Evolutionary conservation across 208 protist species (phyloP), one percentile per base, ranked within the genome.

Genomic region (Blastocrithidia nonstop): DNA sequence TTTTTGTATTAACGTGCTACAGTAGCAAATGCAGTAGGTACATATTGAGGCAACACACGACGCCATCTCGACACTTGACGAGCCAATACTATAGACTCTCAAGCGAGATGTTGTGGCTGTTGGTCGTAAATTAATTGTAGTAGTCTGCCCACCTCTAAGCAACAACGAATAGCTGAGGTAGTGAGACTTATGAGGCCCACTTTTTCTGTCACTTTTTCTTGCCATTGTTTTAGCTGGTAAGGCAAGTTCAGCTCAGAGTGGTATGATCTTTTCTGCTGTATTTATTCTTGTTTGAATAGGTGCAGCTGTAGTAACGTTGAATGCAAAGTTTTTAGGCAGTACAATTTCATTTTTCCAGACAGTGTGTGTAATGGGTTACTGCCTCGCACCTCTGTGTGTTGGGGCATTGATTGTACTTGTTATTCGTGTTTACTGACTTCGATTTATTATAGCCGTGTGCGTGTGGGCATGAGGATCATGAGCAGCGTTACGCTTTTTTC

Each of bases 351-450:
- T 97, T 38, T 96, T 97, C 55, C 93, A 97, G 46, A 88, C 61
- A 4, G 74, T 96, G 16, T 97, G 91, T 57, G 73, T 93, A n/a
- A 71, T 97, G 47, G 92, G 93, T 9, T 97, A 97, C 66, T 97
- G 86, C 50, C 45, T 96, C 8, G 70, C 78, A 6, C 93, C 93
- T 8, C 49, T 95, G 4, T 69, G 66, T 17, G 33, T 94, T 26
- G 67, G 57, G 16, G 71, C 73, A 3, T 31, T 84, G 4, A n/a
- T 74, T 2, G 43, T 33, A 39, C 36, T 77, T 16, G 7, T 74
- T 19, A 54, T 63, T 6, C 48, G 57, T 6, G 43, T 31, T 41
- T 66, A 64, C 26, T 53, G 54, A 16, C 31, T 74, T 23, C 75
- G 87, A 25, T 15, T 78, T n/a, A 16, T 85, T 19, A 60, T 96